phyloP scores from a whole-genome alignment of 192 early-diverging fungal genomes.

The Coemansia umbellata region DNA sequence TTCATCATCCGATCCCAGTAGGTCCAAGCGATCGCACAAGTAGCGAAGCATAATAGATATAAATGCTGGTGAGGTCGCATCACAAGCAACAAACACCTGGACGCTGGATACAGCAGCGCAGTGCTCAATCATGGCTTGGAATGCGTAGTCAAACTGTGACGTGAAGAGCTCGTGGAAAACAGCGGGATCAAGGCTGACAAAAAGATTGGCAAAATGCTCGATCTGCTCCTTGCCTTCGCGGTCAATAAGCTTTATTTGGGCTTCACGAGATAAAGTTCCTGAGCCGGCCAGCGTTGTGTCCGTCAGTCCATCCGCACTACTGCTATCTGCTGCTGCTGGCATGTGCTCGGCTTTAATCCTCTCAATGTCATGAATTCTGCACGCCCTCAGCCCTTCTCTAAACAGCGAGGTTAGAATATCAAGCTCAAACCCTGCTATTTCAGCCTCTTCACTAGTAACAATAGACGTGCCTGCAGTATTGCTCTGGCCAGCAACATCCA shows the following conservation, averaged over 20 bases:
- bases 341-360: constrained; percentile 15
- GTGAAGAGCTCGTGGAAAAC: constrained; percentile 96
- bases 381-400: constrained; percentile 47
- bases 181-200: constrained; percentile 77
- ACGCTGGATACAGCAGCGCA: constrained; percentile 74
- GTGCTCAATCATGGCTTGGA: constrained; percentile 78
- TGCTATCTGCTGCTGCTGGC: not conserved
- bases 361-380: constrained; percentile 46
- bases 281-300: not conserved
- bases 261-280: constrained; percentile 18
- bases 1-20: constrained; percentile 45
- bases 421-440: constrained; percentile 47
- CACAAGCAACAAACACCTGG: constrained; percentile 81
- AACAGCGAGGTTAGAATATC: constrained; percentile 38
- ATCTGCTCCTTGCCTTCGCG: constrained; percentile 91
- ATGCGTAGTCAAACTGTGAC: constrained; percentile 80
- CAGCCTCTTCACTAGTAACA: constrained; percentile 27
- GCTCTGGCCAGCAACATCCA: not conserved
- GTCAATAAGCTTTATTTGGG: constrained; percentile 59
- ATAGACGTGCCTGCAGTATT: constrained; percentile 8
- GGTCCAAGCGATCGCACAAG: constrained; percentile 40
- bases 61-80: constrained; percentile 53
- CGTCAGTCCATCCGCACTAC: not conserved
- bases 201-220: constrained; percentile 84
- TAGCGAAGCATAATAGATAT: constrained; percentile 53